phyloP scores from a whole-genome alignment of 257 asterid species.

The Coffea eugenioides region DNA sequence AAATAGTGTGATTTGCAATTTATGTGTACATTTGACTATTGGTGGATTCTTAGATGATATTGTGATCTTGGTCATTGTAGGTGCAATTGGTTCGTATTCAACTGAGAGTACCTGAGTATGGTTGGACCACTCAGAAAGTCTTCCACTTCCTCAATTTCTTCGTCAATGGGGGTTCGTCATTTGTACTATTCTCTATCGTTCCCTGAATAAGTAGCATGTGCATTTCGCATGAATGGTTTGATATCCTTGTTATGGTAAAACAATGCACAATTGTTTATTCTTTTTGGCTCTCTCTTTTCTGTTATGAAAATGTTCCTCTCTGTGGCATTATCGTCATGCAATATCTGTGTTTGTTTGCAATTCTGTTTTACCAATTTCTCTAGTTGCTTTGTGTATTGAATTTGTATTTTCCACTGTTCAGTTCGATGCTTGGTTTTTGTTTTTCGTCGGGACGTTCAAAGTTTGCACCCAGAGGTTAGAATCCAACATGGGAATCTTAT shows the following conservation, averaged over 20 bases:
- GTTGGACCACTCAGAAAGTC: constrained; percentile 99
- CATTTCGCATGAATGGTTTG: not conserved
- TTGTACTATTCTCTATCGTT: not conserved
- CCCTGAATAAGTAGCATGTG: not conserved
- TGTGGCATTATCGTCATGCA: not conserved
- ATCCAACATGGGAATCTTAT: not conserved
- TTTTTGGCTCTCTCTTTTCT: not conserved
- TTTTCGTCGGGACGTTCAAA: constrained; percentile 75
- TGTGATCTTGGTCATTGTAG: constrained; percentile 30
- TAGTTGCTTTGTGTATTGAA: constrained; percentile 1
- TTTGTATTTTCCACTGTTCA: constrained; percentile 25
- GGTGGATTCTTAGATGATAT: not conserved
- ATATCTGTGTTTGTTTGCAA: too few relatives aligned
- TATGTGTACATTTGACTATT: not conserved
- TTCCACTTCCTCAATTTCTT: constrained; percentile 94
- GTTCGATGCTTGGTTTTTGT: constrained; percentile 77
- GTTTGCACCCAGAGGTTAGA: constrained; percentile 77
- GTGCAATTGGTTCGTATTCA: constrained; percentile 90
- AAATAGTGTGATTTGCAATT: not conserved
- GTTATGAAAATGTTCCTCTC: not conserved
- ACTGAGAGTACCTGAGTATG: constrained; percentile 91
- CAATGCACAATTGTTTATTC: not conserved
- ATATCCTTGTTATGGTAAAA: not conserved
- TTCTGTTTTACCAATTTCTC: not conserved
- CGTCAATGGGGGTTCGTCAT: constrained; percentile 78